These are phyloP conservation scores for Fusarium austroafricanum DNA, from an alignment of 2,329 filamentous ascomycete genomes.

Conservation along the genomic window DNA sequence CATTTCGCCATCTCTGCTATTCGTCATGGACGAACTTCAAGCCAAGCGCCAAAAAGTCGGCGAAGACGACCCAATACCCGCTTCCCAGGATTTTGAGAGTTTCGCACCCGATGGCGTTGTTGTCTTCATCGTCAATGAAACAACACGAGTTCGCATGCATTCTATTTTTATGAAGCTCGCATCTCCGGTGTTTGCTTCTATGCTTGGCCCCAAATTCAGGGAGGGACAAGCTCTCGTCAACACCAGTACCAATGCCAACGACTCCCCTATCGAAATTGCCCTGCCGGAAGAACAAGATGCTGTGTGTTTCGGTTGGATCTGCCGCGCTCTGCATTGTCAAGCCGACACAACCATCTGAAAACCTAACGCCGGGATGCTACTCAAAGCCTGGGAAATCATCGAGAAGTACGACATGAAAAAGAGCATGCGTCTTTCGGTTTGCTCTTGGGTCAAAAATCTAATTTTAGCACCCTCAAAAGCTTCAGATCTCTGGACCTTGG, in stretches of 20 bases:
- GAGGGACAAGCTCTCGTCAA: neutral
- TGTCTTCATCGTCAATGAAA: neutral
- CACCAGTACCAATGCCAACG: neutral
- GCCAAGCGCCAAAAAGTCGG: neutral
- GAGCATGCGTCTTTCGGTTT: constrained; percentile 7
- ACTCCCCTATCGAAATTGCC: neutral
- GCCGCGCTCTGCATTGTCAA: constrained; percentile 4
- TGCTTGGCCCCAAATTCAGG: constrained; percentile 6
- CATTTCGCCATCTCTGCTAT: neutral
- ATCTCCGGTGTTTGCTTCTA: neutral
- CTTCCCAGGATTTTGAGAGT: neutral
- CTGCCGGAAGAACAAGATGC: constrained; percentile 4
- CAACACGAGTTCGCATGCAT: neutral
- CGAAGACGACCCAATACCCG: too few species aligned
- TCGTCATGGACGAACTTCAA: neutral
- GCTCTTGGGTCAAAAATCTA: neutral
- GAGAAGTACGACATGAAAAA: constrained; percentile 15
- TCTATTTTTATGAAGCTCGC: neutral
- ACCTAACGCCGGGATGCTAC: neutral
- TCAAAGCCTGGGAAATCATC: neutral
- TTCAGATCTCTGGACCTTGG: neutral
- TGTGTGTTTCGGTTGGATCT: neutral
- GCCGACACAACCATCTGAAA: neutral
- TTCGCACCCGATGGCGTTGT: neutral
- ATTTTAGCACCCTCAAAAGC: neutral